phyloP scores from a whole-genome alignment of 805 yeast genomes.

The Candida maesae region DNA sequence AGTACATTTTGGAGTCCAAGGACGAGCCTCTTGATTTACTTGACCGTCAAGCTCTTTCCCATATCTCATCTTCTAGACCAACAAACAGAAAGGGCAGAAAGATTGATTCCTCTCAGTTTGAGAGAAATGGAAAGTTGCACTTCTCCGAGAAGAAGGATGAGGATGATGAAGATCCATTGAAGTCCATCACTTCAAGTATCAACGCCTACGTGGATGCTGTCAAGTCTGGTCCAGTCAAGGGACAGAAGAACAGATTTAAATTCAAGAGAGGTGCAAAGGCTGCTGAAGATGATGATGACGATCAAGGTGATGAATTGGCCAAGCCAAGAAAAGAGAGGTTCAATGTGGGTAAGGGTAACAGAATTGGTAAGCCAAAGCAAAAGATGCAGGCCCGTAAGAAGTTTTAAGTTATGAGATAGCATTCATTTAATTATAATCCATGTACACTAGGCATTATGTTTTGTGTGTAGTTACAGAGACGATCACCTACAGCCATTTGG shows the following conservation, averaged over 20 bases:
- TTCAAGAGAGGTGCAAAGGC: constrained; percentile 64
- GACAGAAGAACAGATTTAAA: constrained; percentile 87
- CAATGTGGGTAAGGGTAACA: constrained; percentile 15
- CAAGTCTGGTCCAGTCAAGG: constrained; percentile 88
- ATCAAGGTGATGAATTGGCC: constrained; percentile 35
- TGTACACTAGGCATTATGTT: neutral
- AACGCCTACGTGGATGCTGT: constrained; percentile 95
- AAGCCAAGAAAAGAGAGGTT: constrained; percentile 16
- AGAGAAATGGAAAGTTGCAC: constrained; percentile 60
- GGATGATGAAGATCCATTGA: constrained; percentile 44
- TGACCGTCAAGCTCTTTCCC: constrained; percentile 80
- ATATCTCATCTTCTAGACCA: constrained; percentile 86
- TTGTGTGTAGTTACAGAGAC: too few species aligned
- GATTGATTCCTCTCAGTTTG: constrained; percentile 34
- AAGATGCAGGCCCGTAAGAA: constrained; percentile 50
- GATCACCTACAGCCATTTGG: too few species aligned
- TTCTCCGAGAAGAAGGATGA: constrained; percentile 43
- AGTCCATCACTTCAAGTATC: constrained; percentile 54
- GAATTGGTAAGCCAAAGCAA: constrained; percentile 30
- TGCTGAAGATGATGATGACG: constrained; percentile 50
- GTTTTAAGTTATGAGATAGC: constrained; percentile 35
- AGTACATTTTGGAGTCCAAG: constrained; percentile 69
- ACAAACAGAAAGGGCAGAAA: constrained; percentile 47
- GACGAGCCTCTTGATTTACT: constrained; percentile 86
- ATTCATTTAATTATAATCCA: too few species aligned